Percentiles rank a stretch among this genome's conserved stretches.
phyloP scores from a whole-genome alignment of 2,329 filamentous ascomycete species.

The Berkeleyomyces basicola region DNA sequence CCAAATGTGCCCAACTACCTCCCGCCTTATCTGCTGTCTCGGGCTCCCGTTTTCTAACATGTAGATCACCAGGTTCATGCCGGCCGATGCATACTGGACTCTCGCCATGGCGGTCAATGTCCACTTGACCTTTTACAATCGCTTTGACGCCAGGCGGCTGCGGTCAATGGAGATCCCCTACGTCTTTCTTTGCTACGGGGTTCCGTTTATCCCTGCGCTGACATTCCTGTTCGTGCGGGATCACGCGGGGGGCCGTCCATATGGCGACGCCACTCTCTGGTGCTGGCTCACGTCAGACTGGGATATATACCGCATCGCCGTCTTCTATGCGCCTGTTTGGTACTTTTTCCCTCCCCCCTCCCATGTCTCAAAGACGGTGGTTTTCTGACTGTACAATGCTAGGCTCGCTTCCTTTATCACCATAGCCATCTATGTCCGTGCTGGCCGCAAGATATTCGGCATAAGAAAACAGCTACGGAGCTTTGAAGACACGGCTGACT shows the following conservation, averaged over 20 bases:
- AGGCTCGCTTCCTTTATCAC: slow-evolving; percentile 15
- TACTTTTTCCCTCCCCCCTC: slow-evolving; percentile 18
- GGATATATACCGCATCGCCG: slow-evolving; percentile 49
- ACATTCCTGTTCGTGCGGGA: slow-evolving; percentile 43
- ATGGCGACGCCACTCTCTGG: slow-evolving; percentile 60
- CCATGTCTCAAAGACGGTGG: not conserved
- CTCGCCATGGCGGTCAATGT: slow-evolving; percentile 68
- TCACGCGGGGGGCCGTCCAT: slow-evolving; percentile 34
- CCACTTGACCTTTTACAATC: slow-evolving; percentile 58
- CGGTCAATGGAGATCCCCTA: slow-evolving; percentile 52
- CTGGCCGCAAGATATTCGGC: slow-evolving; percentile 43
- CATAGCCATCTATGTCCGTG: slow-evolving; percentile 24
- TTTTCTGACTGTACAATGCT: not conserved
- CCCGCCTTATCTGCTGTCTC: not conserved
- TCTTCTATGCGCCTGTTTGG: slow-evolving; percentile 54
- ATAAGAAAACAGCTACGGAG: slow-evolving; percentile 40
- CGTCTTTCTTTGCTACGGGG: slow-evolving; percentile 47
- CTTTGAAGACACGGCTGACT: slow-evolving; percentile 25
- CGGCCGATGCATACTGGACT: slow-evolving; percentile 55
- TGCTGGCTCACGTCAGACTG: slow-evolving; percentile 53
- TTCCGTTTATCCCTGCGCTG: slow-evolving; percentile 49
- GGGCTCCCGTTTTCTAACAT: not conserved
- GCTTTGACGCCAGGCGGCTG: slow-evolving; percentile 45
- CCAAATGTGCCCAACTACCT: slow-evolving; percentile 47
- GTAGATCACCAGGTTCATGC: slow-evolving; percentile 43